A percentile compares a stretch with the other conserved stretches of the same genome.
These are phyloP conservation scores for Trypanosoma grayi DNA, from an alignment of 208 protist species.

Conservation along the genomic window DNA sequence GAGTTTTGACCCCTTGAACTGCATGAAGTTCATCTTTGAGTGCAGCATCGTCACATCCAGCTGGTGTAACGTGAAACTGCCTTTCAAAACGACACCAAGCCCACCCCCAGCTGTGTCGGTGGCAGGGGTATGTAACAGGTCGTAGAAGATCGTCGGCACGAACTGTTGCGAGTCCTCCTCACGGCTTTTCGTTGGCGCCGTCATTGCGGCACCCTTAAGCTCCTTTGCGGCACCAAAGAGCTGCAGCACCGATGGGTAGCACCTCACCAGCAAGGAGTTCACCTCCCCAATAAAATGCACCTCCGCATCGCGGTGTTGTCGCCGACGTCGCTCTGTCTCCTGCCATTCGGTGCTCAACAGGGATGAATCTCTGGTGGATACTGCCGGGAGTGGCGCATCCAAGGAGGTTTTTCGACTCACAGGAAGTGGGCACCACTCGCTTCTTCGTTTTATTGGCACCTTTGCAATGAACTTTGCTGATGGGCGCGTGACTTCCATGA, in stretches of 20 bases:
- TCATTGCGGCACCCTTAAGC: neutral
- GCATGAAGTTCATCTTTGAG: slow-evolving; percentile 62
- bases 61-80: slow-evolving; percentile 64
- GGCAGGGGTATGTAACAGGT: neutral
- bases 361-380: neutral
- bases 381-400: neutral
- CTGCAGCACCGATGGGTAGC: slow-evolving; percentile 34
- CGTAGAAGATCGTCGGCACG: neutral
- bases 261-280: slow-evolving; percentile 21
- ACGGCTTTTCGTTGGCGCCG: neutral
- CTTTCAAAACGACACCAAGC: slow-evolving; percentile 36
- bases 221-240: slow-evolving; percentile 7
- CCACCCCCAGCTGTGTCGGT: neutral
- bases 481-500: slow-evolving; percentile 37
- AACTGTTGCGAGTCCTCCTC: neutral
- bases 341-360: neutral
- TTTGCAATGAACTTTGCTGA: slow-evolving; percentile 60
- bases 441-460: slow-evolving; percentile 25
- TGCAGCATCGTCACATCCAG: slow-evolving; percentile 63
- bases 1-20: slow-evolving; percentile 54
- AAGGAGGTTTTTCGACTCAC: neutral
- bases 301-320: slow-evolving; percentile 23
- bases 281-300: slow-evolving; percentile 70
- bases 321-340: neutral
- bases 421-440: neutral